phyloP scores from a whole-genome alignment of 306 rosid genomes.

The Sindora glabra region DNA sequence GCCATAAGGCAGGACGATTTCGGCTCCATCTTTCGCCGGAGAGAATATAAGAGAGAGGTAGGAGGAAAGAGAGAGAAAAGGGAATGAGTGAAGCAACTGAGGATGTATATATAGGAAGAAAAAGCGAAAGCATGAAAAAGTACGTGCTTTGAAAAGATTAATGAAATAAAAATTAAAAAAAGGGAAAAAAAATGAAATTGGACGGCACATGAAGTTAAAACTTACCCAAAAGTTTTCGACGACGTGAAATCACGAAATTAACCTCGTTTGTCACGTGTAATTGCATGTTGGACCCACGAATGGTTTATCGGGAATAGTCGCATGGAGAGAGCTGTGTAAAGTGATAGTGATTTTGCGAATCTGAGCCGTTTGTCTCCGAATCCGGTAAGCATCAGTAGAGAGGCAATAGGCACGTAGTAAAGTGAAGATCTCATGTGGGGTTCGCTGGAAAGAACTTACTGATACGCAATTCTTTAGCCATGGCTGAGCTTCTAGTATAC shows the following conservation, averaged over 20 bases:
- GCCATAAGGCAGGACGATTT: background rate
- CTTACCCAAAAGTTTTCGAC: constrained; percentile 2
- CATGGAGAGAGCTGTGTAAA: too few relatives aligned
- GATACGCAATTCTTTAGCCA: too few relatives aligned
- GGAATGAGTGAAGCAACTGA: constrained; percentile 8
- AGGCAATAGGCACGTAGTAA: background rate
- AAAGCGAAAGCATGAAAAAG: background rate
- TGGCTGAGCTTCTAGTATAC: too few relatives aligned
- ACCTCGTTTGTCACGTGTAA: constrained; percentile 6
- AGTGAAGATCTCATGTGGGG: background rate
- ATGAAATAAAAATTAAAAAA: background rate
- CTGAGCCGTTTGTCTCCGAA: background rate
- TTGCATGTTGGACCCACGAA: constrained; percentile 4
- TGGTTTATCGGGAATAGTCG: too few relatives aligned
- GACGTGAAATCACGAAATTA: constrained; percentile 15
- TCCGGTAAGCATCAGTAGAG: background rate
- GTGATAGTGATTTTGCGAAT: background rate
- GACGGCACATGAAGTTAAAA: constrained; percentile 59
- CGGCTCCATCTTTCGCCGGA: constrained; percentile 24
- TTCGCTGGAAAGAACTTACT: too few relatives aligned
- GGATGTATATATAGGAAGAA: constrained; percentile 28
- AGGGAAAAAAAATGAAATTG: constrained; percentile 4
- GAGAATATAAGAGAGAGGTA: background rate
- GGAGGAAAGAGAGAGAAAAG: constrained; percentile 21
- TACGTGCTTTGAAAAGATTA: background rate